These are phyloP conservation scores for Candida tallmaniae DNA, from an alignment of 805 yeast genomes.

Conservation along the genomic window DNA sequence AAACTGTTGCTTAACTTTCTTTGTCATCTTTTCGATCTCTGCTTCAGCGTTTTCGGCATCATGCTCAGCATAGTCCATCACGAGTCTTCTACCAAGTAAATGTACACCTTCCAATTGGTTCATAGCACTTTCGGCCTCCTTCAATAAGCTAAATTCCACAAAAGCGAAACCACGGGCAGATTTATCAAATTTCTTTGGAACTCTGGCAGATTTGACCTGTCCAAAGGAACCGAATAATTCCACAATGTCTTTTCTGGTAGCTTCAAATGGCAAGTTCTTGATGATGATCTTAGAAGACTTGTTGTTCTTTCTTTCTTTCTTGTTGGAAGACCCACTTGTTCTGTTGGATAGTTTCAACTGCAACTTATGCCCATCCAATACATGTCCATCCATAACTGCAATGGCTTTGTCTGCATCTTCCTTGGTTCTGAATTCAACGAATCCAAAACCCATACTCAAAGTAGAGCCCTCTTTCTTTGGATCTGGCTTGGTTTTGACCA, in stretches of 20 bases:
- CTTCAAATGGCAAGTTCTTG: conserved; percentile 96
- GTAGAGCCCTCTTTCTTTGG: conserved; percentile 61
- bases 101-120: conserved; percentile 92
- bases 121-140: conserved; percentile 95
- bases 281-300: conserved; percentile 79
- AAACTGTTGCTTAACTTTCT: conserved; percentile 76
- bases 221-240: conserved; percentile 94
- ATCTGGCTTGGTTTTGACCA: conserved; percentile 84
- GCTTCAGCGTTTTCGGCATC: conserved; percentile 83
- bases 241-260: conserved; percentile 87
- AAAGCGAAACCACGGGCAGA: conserved; percentile 97
- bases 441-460: conserved; percentile 97
- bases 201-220: conserved; percentile 87
- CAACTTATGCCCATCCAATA: conserved; percentile 83
- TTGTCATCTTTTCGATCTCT: conserved; percentile 87
- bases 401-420: conserved; percentile 79
- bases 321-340: conserved; percentile 38
- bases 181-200: conserved; percentile 93
- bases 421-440: conserved; percentile 79
- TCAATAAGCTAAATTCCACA: conserved; percentile 78
- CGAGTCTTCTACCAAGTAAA: conserved; percentile 89
- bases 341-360: conserved; percentile 88
- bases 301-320: conserved; percentile 22
- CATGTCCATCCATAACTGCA: conserved; percentile 64
- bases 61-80: conserved; percentile 85